A percentile compares a stretch with the other conserved stretches of the same genome.
Conservation (phyloP, 805 yeast genomes). For the Priceomyces fermenticarens region DNA sequence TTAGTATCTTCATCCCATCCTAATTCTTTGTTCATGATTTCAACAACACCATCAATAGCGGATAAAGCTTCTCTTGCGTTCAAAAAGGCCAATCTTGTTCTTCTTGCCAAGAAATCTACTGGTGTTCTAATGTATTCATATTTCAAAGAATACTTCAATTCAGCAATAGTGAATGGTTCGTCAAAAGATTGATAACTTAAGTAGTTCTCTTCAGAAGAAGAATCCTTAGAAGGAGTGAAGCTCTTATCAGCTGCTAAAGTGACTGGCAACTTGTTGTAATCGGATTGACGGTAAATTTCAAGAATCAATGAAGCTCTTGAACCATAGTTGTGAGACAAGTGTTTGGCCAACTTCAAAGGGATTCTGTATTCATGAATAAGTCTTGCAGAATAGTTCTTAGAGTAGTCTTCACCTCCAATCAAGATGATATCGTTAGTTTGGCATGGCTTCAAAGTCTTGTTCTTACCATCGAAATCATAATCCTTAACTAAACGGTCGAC, state of each 20-base stretch:
- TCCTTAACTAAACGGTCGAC: constrained; percentile 65
- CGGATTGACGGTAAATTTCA: constrained; percentile 49
- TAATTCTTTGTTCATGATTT: constrained; percentile 77
- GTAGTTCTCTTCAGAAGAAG: constrained; percentile 26
- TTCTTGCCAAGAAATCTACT: constrained; percentile 85
- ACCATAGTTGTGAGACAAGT: constrained; percentile 85
- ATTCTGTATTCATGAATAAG: constrained; percentile 75
- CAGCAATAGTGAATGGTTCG: constrained; percentile 89
- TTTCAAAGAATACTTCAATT: constrained; percentile 73
- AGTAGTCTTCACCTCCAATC: constrained; percentile 80
- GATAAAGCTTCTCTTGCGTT: constrained; percentile 79
- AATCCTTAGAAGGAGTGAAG: constrained; percentile 27
- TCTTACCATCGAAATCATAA: constrained; percentile 35
- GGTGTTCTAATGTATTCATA: constrained; percentile 89
- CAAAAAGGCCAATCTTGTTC: constrained; percentile 89
- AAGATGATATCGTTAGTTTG: constrained; percentile 54
- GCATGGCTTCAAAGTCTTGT: constrained; percentile 37
- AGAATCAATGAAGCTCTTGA: constrained; percentile 80
- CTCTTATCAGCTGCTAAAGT: constrained; percentile 46
- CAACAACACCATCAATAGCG: constrained; percentile 82
- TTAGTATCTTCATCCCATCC: constrained; percentile 67
- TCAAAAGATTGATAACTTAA: constrained; percentile 53
- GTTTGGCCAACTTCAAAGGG: constrained; percentile 72
- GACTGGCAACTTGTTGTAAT: constrained; percentile 60
- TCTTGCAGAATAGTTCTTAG: constrained; percentile 69